Conservation (phyloP, 2,329 filamentous ascomycete species). For the Pezicula radicicola region DNA sequence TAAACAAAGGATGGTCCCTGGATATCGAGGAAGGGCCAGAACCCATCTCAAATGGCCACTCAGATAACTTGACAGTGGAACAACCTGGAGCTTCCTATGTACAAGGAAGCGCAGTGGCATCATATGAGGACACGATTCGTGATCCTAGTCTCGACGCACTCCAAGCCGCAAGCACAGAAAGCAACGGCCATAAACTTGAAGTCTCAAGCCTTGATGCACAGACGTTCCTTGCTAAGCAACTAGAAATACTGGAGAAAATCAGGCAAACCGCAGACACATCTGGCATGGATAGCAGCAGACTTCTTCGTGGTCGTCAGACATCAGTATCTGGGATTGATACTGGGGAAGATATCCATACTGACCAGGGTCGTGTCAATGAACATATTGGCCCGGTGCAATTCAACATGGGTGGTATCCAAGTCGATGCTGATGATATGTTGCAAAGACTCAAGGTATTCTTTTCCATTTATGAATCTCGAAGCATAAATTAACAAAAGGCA, state of each 20-base stretch:
- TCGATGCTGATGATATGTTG: conserved; percentile 91
- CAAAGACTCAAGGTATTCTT: conserved; percentile 72
- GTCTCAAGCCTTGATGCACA: conserved; percentile 73
- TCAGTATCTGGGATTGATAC: conserved; percentile 14
- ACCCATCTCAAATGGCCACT: conserved; percentile 26
- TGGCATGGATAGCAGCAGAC: conserved; percentile 24
- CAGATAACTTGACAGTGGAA: conserved; percentile 12
- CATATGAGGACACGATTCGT: conserved; percentile 77
- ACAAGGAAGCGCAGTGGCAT: conserved; percentile 59
- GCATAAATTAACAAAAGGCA: conserved; percentile 9
- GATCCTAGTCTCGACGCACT: conserved; percentile 67
- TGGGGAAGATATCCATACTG: conserved; percentile 16
- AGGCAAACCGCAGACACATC: conserved; percentile 52
- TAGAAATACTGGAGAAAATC: conserved; percentile 68
- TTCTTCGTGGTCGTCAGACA: conserved; percentile 17
- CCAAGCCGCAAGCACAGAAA: conserved; percentile 48
- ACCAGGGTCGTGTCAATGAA: conserved; percentile 41
- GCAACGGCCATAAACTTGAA: conserved; percentile 37
- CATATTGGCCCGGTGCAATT: conserved; percentile 95
- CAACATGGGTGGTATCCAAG: conserved; percentile 96
- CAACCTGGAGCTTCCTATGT: conserved; percentile 18
- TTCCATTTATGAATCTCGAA: background rate
- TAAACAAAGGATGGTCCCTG: conserved; percentile 81
- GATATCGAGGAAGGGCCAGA: conserved; percentile 66
- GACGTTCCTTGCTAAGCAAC: conserved; percentile 71